Conservation (phyloP, 371 early-diverging fungal genomes). For the Mortierella sp. region DNA sequence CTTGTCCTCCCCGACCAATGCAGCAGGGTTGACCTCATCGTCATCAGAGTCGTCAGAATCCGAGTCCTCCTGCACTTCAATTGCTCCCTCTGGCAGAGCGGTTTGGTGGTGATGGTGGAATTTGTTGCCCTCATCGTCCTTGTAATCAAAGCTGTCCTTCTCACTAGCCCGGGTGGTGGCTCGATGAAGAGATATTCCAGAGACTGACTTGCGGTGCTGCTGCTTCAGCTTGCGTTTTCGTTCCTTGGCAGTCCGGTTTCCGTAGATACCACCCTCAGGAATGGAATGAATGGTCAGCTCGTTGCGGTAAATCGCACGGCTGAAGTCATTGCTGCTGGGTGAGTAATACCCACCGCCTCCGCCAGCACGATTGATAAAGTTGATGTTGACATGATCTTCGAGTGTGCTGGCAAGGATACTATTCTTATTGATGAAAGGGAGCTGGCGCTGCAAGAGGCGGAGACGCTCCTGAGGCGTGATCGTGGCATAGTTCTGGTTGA, state of each 20-base stretch:
- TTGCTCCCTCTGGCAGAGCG: neutral
- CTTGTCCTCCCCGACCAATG: slow-evolving; percentile 38
- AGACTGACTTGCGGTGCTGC: slow-evolving; percentile 13
- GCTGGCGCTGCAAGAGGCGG: slow-evolving; percentile 24
- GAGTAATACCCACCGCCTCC: neutral
- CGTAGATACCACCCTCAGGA: slow-evolving; percentile 17
- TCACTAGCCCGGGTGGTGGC: slow-evolving; percentile 7
- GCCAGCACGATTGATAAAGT: slow-evolving; percentile 23
- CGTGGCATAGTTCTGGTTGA: slow-evolving; percentile 26
- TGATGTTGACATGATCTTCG: slow-evolving; percentile 24
- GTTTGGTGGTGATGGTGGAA: slow-evolving; percentile 4
- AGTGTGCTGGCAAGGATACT: slow-evolving; percentile 33
- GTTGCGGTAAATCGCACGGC: slow-evolving; percentile 21
- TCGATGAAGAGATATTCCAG: slow-evolving; percentile 2
- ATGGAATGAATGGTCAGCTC: slow-evolving; percentile 30
- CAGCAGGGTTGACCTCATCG: slow-evolving; percentile 21
- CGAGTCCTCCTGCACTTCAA: neutral
- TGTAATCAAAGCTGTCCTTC: slow-evolving; percentile 5
- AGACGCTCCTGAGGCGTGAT: slow-evolving; percentile 29
- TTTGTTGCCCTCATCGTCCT: neutral
- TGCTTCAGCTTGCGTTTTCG: neutral
- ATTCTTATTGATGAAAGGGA: slow-evolving; percentile 19
- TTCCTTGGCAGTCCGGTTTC: neutral
- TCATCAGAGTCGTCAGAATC: slow-evolving; percentile 13
- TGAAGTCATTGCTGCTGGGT: slow-evolving; percentile 12